Base-by-base conservation (phyloP, 768 basidiomycete genomes). In the Artomyces pyxidatus region DNA sequence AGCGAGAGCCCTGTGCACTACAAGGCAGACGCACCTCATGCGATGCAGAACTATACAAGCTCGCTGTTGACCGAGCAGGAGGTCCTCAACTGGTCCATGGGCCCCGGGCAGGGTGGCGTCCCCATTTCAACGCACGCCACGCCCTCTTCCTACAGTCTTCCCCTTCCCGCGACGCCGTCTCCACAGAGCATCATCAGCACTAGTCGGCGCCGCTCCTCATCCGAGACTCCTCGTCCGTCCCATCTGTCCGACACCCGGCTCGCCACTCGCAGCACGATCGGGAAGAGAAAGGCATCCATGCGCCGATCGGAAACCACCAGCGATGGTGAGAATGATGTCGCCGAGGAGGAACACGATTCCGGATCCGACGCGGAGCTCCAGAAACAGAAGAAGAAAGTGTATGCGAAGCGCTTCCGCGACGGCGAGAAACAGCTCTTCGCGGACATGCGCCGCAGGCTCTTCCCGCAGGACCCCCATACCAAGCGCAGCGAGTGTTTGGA, bases 311-410 rank as follows among this genome's bases (percentile, higher is more conserved):
- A 12, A 17, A 14, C 47, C 22, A 54, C 52, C 9, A 49, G 50
- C 22, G 53, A 54, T 21, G 53, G 27, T 12, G 42, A 43, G 42
- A 11, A 14, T 8, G 42, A 43, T 35, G 17, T 35, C 12, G 42
- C 41, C 12, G 52, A 52, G n/a, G 52, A 52, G n/a, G 53, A 52
- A 21, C 51, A 46, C n/a, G 53, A 54, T 28, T 53, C 53, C 21
- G 53, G 47, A 11, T 45, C 45, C n/a, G 52, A 50, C 30, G 51
- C 48, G 37, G 51, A 45, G 22, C 49, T 46, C 22, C 49, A 52
- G 2, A 50, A 49, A 14, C 46, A 54, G 37, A 53, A 52, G 43
- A 54, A 54, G 42, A 51, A 50, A 28, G 28, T 41, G 17, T 54
- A 54, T 29, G 53, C 53, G 32, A 53, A 54, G 22, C 42, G 45